Evolutionary conservation across 78 protist species (phyloP).

Genomic region (Pigoraptor vietnamica): DNA sequence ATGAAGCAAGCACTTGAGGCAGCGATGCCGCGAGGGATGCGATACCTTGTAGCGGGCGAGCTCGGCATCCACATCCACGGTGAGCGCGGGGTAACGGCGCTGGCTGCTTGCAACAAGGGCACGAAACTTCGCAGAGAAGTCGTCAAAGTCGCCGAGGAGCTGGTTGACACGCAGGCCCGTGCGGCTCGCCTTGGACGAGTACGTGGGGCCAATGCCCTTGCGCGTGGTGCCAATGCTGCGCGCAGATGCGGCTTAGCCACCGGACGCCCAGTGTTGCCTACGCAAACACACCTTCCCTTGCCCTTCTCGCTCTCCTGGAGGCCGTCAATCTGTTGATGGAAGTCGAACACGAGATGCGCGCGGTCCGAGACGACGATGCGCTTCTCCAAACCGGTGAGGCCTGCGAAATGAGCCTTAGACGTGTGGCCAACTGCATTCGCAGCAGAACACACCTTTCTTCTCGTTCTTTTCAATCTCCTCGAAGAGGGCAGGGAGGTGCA

Average conservation of each 20-base stretch:
- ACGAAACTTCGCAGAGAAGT: conserved; percentile 34
- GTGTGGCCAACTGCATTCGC: background rate
- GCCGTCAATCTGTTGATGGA: conserved; percentile 77
- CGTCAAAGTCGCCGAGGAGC: conserved; percentile 44
- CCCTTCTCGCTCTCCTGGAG: conserved; percentile 47
- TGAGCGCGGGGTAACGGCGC: background rate
- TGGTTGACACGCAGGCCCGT: conserved; percentile 74
- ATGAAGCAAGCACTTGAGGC: background rate
- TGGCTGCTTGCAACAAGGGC: conserved; percentile 31
- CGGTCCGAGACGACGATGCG: conserved; percentile 78
- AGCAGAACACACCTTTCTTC: conserved; percentile 30
- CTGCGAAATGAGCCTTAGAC: background rate
- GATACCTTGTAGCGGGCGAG: conserved; percentile 47
- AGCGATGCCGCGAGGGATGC: background rate
- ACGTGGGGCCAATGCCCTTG: conserved; percentile 89
- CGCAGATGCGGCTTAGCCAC: too few species aligned
- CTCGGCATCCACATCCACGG: conserved; percentile 68
- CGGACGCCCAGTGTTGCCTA: too few species aligned
- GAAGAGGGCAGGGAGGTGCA: conserved; percentile 79
- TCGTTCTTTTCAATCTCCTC: conserved; percentile 66
- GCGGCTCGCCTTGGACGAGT: conserved; percentile 72
- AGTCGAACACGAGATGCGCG: conserved; percentile 84
- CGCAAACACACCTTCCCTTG: background rate
- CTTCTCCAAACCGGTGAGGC: conserved; percentile 6
- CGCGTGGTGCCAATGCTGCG: conserved; percentile 61